These are phyloP conservation scores for Grosmannia huntii DNA, from an alignment of 2,329 filamentous ascomycete genomes.

Conservation along the genomic window DNA sequence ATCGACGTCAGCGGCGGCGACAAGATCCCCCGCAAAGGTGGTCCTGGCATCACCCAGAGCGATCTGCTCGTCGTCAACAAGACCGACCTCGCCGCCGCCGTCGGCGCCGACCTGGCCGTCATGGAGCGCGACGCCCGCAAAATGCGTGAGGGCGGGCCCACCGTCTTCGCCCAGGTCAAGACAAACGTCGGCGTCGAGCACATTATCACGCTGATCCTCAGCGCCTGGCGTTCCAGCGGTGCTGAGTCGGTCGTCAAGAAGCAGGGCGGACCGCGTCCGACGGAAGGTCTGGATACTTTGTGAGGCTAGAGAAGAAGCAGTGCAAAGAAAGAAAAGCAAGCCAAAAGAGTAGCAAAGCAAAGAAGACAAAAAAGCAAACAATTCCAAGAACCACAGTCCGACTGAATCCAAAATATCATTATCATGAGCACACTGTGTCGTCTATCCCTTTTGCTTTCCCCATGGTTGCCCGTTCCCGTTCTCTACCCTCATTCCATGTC, in stretches of 20 bases:
- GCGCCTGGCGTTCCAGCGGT: conserved; percentile 85
- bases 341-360: not conserved
- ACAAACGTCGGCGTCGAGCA: conserved; percentile 71
- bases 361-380: not conserved
- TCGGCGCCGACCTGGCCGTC: conserved; percentile 79
- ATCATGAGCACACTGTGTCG: conserved; percentile 5
- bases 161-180: conserved; percentile 97
- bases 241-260: conserved; percentile 49
- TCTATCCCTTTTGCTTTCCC: conserved; percentile 3
- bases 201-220: conserved; percentile 78
- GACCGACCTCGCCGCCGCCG: conserved; percentile 80
- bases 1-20: conserved; percentile 95
- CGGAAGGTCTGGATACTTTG: conserved; percentile 39
- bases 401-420: conserved; percentile 2
- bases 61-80: conserved; percentile 94
- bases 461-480: not conserved
- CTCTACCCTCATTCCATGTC: conserved; percentile 15
- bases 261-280: conserved; percentile 44
- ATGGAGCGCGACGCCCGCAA: conserved; percentile 93
- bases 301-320: not conserved
- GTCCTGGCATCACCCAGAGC: conserved; percentile 92
- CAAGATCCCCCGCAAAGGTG: conserved; percentile 92
- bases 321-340: not conserved
- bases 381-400: too few species aligned
- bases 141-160: conserved; percentile 92